These are phyloP conservation scores for Pezicula neosporulosa DNA, from an alignment of 2,329 filamentous ascomycete species.

Conservation along the genomic window DNA sequence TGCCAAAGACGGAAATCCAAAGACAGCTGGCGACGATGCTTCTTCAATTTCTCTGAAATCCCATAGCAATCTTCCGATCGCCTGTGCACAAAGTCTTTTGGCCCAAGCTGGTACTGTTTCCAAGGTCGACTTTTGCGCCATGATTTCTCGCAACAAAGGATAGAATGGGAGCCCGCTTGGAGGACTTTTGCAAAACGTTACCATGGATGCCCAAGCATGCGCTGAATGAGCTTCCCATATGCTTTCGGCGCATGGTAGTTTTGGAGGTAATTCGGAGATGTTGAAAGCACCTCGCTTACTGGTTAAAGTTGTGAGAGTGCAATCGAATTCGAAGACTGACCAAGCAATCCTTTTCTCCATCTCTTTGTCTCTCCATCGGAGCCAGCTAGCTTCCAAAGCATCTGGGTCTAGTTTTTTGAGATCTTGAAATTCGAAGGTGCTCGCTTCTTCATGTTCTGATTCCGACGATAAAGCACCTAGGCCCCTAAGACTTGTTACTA, in stretches of 20 bases:
- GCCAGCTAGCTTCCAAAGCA: background rate
- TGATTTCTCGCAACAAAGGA: background rate
- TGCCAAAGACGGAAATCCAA: background rate
- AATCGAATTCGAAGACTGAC: slow-evolving; percentile 2
- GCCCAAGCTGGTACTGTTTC: background rate
- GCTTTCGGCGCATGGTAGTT: background rate
- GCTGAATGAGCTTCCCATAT: slow-evolving; percentile 1
- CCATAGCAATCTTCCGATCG: background rate
- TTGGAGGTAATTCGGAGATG: background rate
- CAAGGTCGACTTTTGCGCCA: background rate
- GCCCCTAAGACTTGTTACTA: background rate
- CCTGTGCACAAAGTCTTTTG: background rate
- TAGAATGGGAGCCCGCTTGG: slow-evolving; percentile 1
- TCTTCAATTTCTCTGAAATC: background rate
- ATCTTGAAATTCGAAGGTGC: background rate
- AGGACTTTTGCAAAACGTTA: background rate
- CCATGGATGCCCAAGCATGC: background rate
- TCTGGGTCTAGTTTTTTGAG: background rate
- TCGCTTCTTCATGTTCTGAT: background rate
- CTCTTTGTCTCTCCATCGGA: background rate
- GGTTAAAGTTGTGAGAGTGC: slow-evolving; percentile 1
- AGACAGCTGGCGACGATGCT: background rate
- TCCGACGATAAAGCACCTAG: background rate
- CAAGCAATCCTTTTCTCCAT: slow-evolving; percentile 2
- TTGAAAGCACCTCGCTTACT: background rate